phyloP scores from a whole-genome alignment of 2,329 filamentous ascomycete species.

The Sordariomycetes sp. region DNA sequence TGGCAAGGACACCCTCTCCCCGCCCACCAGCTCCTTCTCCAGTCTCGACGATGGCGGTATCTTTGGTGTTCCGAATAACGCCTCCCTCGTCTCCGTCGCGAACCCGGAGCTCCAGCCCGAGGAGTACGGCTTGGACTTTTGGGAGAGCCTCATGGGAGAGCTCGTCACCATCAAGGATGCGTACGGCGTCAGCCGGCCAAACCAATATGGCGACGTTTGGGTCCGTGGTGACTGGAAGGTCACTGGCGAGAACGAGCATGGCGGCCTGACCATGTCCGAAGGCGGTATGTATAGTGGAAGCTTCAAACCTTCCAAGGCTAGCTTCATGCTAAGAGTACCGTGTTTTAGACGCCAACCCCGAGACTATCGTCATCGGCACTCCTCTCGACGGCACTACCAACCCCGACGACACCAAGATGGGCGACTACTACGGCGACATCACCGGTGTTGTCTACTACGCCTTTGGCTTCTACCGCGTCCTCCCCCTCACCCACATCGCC shows the following conservation, averaged over 20 bases:
- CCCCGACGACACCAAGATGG: slow-evolving; percentile 44
- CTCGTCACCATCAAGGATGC: slow-evolving; percentile 49
- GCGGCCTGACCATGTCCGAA: slow-evolving; percentile 49
- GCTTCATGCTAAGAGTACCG: background rate
- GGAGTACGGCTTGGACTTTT: slow-evolving; percentile 58
- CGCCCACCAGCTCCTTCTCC: slow-evolving; percentile 48
- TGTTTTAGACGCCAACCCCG: slow-evolving; percentile 50
- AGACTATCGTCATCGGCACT: slow-evolving; percentile 50
- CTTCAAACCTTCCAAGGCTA: background rate
- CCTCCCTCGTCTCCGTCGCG: slow-evolving; percentile 36
- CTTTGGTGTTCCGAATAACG: slow-evolving; percentile 51
- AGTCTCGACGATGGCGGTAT: slow-evolving; percentile 51
- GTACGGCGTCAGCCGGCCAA: slow-evolving; percentile 45
- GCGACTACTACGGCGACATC: slow-evolving; percentile 50
- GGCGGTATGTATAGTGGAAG: slow-evolving; percentile 29
- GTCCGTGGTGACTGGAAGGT: slow-evolving; percentile 51
- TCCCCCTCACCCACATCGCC: slow-evolving; percentile 45
- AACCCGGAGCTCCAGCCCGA: slow-evolving; percentile 50
- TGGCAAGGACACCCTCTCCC: slow-evolving; percentile 39
- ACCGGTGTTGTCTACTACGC: slow-evolving; percentile 54
- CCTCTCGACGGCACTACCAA: slow-evolving; percentile 54
- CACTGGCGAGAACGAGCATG: slow-evolving; percentile 47
- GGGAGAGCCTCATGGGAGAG: slow-evolving; percentile 57
- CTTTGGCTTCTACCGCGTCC: slow-evolving; percentile 57
- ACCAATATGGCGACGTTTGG: slow-evolving; percentile 56